phyloP scores from a whole-genome alignment of 179 eudicot genomes.

The Carnegiea gigantea region DNA sequence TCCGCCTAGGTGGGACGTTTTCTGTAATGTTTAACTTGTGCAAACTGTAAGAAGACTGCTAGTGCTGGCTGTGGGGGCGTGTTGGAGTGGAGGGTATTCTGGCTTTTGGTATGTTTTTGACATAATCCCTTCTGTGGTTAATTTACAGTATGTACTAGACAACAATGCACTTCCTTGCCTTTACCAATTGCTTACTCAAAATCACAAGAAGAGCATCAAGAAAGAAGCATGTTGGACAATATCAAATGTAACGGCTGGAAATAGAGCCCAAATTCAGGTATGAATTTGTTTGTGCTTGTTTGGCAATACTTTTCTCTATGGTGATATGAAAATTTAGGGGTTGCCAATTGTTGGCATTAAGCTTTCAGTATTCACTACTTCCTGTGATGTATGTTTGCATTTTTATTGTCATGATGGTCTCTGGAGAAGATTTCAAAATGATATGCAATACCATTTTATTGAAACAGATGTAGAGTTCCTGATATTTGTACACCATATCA shows the following conservation, averaged over 20 bases:
- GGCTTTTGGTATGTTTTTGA: background rate
- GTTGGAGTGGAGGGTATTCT: background rate
- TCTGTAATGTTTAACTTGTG: background rate
- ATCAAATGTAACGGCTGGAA: slow-evolving; percentile 65
- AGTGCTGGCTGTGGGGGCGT: background rate
- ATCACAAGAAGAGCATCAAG: slow-evolving; percentile 59
- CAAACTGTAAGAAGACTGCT: background rate
- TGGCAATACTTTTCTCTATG: background rate
- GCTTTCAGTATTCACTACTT: too few species aligned
- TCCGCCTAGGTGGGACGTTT: background rate
- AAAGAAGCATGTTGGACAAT: slow-evolving; percentile 71
- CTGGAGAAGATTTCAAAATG: too few species aligned
- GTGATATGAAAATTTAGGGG: too few species aligned
- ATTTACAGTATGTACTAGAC: slow-evolving; percentile 50
- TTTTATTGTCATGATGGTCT: too few species aligned
- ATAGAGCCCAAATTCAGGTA: slow-evolving; percentile 56
- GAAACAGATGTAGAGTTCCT: background rate
- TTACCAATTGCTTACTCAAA: slow-evolving; percentile 40
- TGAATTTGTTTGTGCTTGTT: background rate
- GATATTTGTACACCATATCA: background rate
- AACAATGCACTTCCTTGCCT: slow-evolving; percentile 52
- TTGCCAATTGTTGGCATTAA: too few species aligned
- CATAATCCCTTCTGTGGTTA: background rate
- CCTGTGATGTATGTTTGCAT: too few species aligned
- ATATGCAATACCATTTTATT: background rate